A percentile compares a stretch with the other conserved stretches of the same genome.
Evolutionary conservation across 305 asterid genomes (phyloP).

Genomic region (Solanum chacoense): DNA sequence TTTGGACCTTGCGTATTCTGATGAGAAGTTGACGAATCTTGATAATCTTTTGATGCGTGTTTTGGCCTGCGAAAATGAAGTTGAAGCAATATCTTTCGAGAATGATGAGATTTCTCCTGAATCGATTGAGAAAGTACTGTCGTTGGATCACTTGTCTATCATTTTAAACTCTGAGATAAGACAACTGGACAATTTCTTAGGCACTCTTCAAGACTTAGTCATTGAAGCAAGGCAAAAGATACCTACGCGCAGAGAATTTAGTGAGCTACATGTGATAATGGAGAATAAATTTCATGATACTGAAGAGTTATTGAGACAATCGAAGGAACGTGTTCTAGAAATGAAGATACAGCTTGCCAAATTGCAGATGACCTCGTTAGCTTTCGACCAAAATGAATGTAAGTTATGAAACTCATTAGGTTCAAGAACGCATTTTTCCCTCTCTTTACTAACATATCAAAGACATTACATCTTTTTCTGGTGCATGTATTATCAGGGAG

Average conservation of each 20-base stretch:
- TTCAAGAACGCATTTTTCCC: neutral
- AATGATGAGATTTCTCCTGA: slow-evolving; percentile 43
- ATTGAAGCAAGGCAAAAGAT: slow-evolving; percentile 33
- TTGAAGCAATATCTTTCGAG: slow-evolving; percentile 32
- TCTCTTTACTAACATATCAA: neutral
- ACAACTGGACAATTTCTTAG: slow-evolving; percentile 38
- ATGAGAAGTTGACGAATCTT: slow-evolving; percentile 55
- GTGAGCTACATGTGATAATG: slow-evolving; percentile 21
- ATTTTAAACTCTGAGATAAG: slow-evolving; percentile 55
- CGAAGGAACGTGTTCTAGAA: slow-evolving; percentile 53
- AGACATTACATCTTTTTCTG: neutral
- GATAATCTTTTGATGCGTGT: slow-evolving; percentile 44
- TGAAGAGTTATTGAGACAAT: slow-evolving; percentile 42
- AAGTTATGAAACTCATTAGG: slow-evolving; percentile 13
- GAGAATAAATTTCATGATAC: slow-evolving; percentile 44
- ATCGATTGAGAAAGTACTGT: slow-evolving; percentile 43
- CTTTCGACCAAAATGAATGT: slow-evolving; percentile 53
- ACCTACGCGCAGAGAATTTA: slow-evolving; percentile 23
- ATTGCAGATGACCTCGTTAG: slow-evolving; percentile 68
- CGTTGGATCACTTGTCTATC: slow-evolving; percentile 44
- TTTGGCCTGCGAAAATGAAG: slow-evolving; percentile 33
- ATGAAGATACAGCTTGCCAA: slow-evolving; percentile 67
- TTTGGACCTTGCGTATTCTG: slow-evolving; percentile 37
- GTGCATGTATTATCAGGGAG: slow-evolving; percentile 28
- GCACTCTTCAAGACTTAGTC: slow-evolving; percentile 33